phyloP scores from a whole-genome alignment of 176 grass and related monocot genomes.

The Coix lacrymajobi region DNA sequence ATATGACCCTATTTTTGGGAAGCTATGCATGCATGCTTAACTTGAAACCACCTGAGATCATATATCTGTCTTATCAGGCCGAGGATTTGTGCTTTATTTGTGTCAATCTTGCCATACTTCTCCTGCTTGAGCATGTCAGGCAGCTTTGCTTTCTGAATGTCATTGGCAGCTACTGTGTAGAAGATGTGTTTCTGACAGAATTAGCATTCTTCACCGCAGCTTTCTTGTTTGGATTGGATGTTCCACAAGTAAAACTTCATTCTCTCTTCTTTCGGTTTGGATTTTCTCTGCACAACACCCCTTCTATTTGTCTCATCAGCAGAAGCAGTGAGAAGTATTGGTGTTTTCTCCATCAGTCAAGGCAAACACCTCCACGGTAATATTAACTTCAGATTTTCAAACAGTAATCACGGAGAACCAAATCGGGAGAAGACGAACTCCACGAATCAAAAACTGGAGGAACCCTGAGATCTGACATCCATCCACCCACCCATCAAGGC shows the following conservation, averaged over 20 bases:
- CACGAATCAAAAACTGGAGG: no score
- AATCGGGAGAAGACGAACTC: no score
- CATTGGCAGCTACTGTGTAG: constrained; percentile 70
- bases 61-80: constrained; percentile 26
- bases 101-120: constrained; percentile 77
- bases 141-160: constrained; percentile 96
- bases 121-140: constrained; percentile 83
- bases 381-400: constrained; percentile 54
- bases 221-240: constrained; percentile 52
- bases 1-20: constrained; percentile 25
- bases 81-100: constrained; percentile 25
- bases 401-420: constrained; percentile 46
- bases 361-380: constrained; percentile 64
- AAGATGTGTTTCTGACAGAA: constrained; percentile 36
- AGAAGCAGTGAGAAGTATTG: constrained; percentile 64
- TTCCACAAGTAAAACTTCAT: constrained; percentile 82
- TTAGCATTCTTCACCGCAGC: constrained; percentile 44
- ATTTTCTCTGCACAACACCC: constrained; percentile 35
- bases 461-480: no score
- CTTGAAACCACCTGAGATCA: background rate
- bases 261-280: constrained; percentile 74
- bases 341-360: constrained; percentile 57
- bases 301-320: constrained; percentile 50
- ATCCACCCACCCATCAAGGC: no score
- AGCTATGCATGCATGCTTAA: constrained; percentile 13